Conservation (phyloP, 2,329 filamentous ascomycete species). For the Parascedosporium putredinis region DNA sequence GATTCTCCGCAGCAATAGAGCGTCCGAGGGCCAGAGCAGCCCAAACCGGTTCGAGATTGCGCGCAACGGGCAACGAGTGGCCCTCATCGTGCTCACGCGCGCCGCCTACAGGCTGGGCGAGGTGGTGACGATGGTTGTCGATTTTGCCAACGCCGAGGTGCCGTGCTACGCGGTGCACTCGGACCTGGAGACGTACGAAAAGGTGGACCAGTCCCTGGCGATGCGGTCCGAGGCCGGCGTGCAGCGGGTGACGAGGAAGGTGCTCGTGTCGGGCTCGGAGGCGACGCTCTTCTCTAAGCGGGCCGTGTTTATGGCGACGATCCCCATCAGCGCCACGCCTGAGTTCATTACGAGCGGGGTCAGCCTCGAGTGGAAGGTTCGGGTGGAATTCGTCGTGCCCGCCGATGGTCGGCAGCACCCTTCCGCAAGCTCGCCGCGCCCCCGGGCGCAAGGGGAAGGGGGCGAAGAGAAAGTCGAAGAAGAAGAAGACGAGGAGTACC, state of each 20-base stretch:
- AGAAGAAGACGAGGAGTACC: too few species aligned
- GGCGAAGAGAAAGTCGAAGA: not conserved
- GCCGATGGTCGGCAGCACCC: constrained; percentile 25
- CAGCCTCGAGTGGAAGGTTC: constrained; percentile 75
- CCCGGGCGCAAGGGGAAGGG: constrained; percentile 12
- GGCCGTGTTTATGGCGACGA: constrained; percentile 70
- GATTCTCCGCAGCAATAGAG: constrained; percentile 71
- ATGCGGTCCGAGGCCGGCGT: constrained; percentile 79
- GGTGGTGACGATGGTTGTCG: constrained; percentile 70
- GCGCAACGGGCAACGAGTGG: constrained; percentile 82
- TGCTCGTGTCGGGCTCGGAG: constrained; percentile 69
- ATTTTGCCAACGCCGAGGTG: constrained; percentile 68
- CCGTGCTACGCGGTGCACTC: constrained; percentile 79
- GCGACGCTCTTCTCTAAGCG: constrained; percentile 72
- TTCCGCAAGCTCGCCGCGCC: constrained; percentile 13
- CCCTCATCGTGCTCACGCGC: constrained; percentile 77
- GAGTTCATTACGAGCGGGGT: constrained; percentile 88
- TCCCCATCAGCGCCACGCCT: constrained; percentile 75
- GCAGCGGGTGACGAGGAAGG: constrained; percentile 72
- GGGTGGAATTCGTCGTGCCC: constrained; percentile 86
- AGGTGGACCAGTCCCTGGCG: constrained; percentile 68
- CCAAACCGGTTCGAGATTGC: constrained; percentile 94
- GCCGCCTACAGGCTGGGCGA: constrained; percentile 87
- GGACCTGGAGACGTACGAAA: constrained; percentile 78
- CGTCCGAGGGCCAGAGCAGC: constrained; percentile 59